A percentile compares a stretch with the other conserved stretches of the same genome.
phyloP scores from a whole-genome alignment of 2,329 filamentous ascomycete genomes.

The Alternaria sp. region DNA sequence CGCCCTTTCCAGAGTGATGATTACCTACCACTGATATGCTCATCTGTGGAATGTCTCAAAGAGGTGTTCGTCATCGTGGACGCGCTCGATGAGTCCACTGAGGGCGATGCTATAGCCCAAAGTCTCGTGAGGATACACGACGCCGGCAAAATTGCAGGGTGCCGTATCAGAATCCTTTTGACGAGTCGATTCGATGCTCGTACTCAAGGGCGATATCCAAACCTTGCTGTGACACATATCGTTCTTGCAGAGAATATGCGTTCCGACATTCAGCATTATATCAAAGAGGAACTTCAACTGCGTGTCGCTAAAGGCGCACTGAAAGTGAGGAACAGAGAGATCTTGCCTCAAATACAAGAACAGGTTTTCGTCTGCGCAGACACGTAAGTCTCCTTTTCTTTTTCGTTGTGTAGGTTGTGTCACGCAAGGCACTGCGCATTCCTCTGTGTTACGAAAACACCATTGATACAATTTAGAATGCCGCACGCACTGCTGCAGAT shows the following conservation, averaged over 20 bases:
- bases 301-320: neutral
- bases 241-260: constrained; percentile 6
- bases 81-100: constrained; percentile 1
- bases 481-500: neutral
- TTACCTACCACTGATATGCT: neutral
- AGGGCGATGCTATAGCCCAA: neutral
- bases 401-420: neutral
- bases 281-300: neutral
- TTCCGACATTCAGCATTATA: neutral
- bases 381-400: neutral
- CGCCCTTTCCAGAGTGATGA: neutral
- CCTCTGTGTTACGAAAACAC: neutral
- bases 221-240: neutral
- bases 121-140: neutral
- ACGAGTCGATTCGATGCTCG: neutral
- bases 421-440: no score
- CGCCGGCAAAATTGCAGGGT: neutral
- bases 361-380: neutral
- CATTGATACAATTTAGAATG: neutral
- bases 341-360: neutral
- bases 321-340: neutral
- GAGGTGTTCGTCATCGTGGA: neutral
- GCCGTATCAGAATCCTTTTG: neutral
- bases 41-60: neutral
- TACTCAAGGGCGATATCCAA: neutral